These are phyloP conservation scores for Beauveria caledonica DNA, from an alignment of 2,329 filamentous ascomycete genomes.

Conservation along the genomic window DNA sequence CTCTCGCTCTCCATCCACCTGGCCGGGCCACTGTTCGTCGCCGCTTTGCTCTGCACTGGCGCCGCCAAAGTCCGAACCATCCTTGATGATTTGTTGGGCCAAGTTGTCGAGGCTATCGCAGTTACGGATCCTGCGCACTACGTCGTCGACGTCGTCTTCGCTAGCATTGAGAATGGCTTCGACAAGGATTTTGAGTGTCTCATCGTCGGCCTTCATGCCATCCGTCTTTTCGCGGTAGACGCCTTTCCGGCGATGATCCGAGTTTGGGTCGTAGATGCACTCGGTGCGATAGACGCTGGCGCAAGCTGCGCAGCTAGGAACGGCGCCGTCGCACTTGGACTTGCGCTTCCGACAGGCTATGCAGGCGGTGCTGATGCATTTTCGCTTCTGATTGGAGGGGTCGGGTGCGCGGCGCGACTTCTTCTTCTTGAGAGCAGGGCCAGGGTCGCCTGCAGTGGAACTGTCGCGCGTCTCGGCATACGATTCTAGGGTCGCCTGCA, in stretches of 20 bases:
- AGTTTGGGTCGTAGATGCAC: slow-evolving; percentile 93
- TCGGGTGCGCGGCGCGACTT: slow-evolving; percentile 43
- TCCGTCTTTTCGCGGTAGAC: slow-evolving; percentile 94
- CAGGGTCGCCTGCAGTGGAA: background rate
- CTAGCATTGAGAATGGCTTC: slow-evolving; percentile 87
- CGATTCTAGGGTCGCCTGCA: slow-evolving; percentile 1
- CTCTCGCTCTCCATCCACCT: slow-evolving; percentile 60
- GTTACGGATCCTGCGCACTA: slow-evolving; percentile 81
- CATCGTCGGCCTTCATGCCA: slow-evolving; percentile 75
- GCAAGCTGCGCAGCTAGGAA: slow-evolving; percentile 91
- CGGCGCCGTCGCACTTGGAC: slow-evolving; percentile 85
- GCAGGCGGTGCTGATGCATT: slow-evolving; percentile 79
- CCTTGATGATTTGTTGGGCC: slow-evolving; percentile 43
- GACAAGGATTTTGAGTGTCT: slow-evolving; percentile 84
- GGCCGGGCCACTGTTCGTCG: slow-evolving; percentile 33
- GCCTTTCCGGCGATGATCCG: slow-evolving; percentile 90
- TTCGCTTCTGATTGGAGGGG: slow-evolving; percentile 51
- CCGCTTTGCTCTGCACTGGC: slow-evolving; percentile 27
- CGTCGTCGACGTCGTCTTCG: slow-evolving; percentile 72
- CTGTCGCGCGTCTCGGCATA: background rate
- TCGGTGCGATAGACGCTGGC: slow-evolving; percentile 84
- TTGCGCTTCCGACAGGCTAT: slow-evolving; percentile 73
- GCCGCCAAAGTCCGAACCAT: background rate
- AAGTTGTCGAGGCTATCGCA: slow-evolving; percentile 61
- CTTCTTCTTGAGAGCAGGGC: slow-evolving; percentile 31